phyloP scores from a whole-genome alignment of 139 green algal species.

The Tetraselmis chui region DNA sequence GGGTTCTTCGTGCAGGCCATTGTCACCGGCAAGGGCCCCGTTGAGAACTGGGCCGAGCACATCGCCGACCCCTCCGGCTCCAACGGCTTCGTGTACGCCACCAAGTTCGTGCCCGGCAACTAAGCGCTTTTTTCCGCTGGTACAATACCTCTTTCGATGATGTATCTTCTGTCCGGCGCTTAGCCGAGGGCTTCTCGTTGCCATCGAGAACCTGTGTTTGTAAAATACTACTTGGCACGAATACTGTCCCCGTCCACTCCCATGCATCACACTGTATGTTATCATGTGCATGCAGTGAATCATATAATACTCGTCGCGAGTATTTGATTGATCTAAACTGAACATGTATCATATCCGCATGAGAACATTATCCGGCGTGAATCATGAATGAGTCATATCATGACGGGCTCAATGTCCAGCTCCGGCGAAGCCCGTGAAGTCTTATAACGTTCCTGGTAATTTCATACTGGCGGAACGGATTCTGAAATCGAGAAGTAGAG shows the following conservation, averaged over 20 bases:
- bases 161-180: not conserved
- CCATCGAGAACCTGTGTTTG: not conserved
- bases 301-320: not conserved
- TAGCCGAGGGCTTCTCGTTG: not conserved
- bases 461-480: no score
- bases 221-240: not conserved
- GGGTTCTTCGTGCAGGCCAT: slow-evolving; percentile 27
- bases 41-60: slow-evolving; percentile 13
- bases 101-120: slow-evolving; percentile 1
- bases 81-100: slow-evolving; percentile 14
- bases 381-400: not conserved
- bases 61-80: slow-evolving; percentile 7
- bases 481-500: no score
- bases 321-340: not conserved
- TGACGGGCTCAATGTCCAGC: not conserved
- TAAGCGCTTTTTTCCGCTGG: not conserved
- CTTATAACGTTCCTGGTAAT: no score
- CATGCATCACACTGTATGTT: not conserved
- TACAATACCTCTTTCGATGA: not conserved
- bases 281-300: not conserved
- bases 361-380: no score
- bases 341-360: not conserved
- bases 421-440: no score
- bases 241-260: not conserved
- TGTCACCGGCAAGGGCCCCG: slow-evolving; percentile 1